These are phyloP conservation scores for Luffa acutangula DNA, from an alignment of 306 rosid species.

Conservation along the genomic window DNA sequence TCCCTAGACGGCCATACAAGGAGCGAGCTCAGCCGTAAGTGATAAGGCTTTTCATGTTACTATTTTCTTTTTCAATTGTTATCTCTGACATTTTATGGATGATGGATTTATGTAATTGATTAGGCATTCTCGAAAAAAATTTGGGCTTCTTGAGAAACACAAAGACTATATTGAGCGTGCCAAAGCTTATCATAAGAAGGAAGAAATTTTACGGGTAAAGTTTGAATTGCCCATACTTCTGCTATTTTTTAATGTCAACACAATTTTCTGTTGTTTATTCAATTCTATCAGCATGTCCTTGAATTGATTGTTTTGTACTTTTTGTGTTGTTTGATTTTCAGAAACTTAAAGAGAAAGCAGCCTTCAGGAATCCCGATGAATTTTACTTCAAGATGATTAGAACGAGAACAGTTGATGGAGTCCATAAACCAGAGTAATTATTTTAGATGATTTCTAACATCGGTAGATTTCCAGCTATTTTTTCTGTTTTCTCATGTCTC, in stretches of 20 bases:
- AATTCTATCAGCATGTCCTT: background rate
- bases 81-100: background rate
- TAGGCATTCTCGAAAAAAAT: constrained; percentile 55
- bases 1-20: constrained; percentile 66
- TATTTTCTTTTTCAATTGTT: background rate
- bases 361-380: constrained; percentile 62
- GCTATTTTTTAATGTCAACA: background rate
- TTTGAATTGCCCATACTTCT: background rate
- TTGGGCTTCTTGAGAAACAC: constrained; percentile 79
- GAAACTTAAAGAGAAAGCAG: constrained; percentile 74
- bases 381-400: constrained; percentile 70
- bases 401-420: constrained; percentile 47
- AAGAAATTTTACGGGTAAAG: constrained; percentile 51
- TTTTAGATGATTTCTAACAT: background rate
- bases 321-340: constrained; percentile 15
- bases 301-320: background rate
- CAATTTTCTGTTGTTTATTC: background rate
- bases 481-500: constrained; percentile 1
- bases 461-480: background rate
- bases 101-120: background rate
- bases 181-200: constrained; percentile 52
- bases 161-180: constrained; percentile 84
- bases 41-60: background rate
- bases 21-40: constrained; percentile 80
- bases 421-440: constrained; percentile 46